Evolutionary conservation across 352 stramenopile genomes (phyloP), one percentile per base, ranked within the genome.

Genomic region (Blastocystis sp.): DNA sequence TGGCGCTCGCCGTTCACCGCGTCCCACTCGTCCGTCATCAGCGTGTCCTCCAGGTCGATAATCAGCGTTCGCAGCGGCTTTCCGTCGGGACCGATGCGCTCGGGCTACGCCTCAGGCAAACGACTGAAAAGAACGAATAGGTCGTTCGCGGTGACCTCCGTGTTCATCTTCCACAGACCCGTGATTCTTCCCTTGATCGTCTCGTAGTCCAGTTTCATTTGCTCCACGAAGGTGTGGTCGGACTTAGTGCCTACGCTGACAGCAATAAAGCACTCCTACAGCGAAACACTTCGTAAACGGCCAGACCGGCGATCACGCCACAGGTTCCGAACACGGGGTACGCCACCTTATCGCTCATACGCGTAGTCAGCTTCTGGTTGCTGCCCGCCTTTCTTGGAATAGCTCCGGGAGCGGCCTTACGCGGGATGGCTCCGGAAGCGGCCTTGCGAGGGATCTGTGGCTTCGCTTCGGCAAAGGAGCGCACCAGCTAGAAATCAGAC

Each of bases 131-230:
- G 43, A 4, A 77, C 66, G 0, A 40, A 40, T 59, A 77, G 34
- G 43, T 77, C 34, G 21, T 60, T 64, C 43, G 41, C 38, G 1
- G 38, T 28, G 11, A 52, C 14, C 43, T 79, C 69, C 7, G 43
- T 40, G 17, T 64, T 64, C 2, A 14, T 62, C 2, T 79, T 61
- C 28, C 41, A 60, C 0, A 60, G 28, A 28, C 23, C 53, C 21
- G 62, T 2, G 40, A 79, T 34, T 10, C 3, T 40, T n/a, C 62
- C 69, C 23, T 64, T 61, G 7, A 62, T 28, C 7, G 41, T 14
- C 10, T 79, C 45, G 53, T 60, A 62, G 38, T 79, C 69, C 23
- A 40, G 4, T 53, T 79, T 79, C 21, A 79, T 61, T 61, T 79
- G 34, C 19, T 79, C 28, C 10, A 61, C 52, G 38, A 62, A 79